These are phyloP conservation scores for Insectozyma bohioensis DNA, from an alignment of 1,139 yeast species.

Conservation along the genomic window DNA sequence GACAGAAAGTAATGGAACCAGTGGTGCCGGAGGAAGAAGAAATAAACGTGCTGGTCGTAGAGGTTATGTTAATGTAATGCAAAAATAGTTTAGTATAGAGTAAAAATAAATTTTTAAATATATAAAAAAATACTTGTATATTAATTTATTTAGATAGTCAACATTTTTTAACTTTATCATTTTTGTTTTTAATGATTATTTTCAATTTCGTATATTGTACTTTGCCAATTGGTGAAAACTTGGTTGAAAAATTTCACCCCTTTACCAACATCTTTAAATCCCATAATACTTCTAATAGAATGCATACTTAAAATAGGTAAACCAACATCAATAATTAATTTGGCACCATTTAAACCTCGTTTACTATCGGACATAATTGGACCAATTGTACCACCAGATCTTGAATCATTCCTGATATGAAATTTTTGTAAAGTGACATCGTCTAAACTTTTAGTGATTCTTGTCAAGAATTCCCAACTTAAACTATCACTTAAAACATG, in stretches of 20 bases:
- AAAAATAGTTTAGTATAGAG: constrained; percentile 18
- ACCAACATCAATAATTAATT: constrained; percentile 71
- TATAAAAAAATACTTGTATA: not conserved
- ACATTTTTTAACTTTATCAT: too few relatives aligned
- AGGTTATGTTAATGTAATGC: constrained; percentile 79
- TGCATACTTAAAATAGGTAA: constrained; percentile 82
- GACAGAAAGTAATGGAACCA: constrained; percentile 34
- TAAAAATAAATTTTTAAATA: too few relatives aligned
- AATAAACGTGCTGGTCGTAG: constrained; percentile 67
- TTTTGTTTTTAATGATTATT: too few relatives aligned
- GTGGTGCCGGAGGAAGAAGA: constrained; percentile 46
- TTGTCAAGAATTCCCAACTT: constrained; percentile 64
- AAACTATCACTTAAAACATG: constrained; percentile 80
- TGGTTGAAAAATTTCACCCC: constrained; percentile 65
- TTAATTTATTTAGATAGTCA: too few relatives aligned
- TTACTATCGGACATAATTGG: constrained; percentile 56
- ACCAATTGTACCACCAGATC: constrained; percentile 71
- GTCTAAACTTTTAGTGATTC: constrained; percentile 56
- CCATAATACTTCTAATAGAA: constrained; percentile 74
- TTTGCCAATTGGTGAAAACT: constrained; percentile 61
- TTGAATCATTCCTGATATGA: constrained; percentile 44
- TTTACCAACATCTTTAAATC: constrained; percentile 65
- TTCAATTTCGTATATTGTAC: constrained; percentile 14
- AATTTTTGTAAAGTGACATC: constrained; percentile 56
- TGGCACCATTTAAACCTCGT: constrained; percentile 56